phyloP scores from a whole-genome alignment of 768 basidiomycete genomes.

The Termitomyces heimii region DNA sequence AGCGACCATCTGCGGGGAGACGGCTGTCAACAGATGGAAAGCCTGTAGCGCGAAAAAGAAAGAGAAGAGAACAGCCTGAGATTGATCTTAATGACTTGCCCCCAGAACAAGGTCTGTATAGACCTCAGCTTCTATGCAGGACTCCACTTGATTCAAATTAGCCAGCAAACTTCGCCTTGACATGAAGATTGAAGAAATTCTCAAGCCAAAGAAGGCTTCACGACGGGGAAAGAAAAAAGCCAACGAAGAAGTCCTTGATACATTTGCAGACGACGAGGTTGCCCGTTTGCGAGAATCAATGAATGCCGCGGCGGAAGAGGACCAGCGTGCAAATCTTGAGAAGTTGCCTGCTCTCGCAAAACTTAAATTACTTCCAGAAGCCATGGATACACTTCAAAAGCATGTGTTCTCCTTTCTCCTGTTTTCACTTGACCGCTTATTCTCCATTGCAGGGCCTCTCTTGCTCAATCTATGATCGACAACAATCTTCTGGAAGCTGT shows the following conservation, averaged over 20 bases:
- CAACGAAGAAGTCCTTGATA: conserved; percentile 81
- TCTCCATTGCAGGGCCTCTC: conserved; percentile 52
- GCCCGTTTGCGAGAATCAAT: conserved; percentile 84
- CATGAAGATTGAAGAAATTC: conserved; percentile 80
- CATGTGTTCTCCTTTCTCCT: conserved; percentile 30
- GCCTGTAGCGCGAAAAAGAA: conserved; percentile 38
- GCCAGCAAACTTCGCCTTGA: conserved; percentile 75
- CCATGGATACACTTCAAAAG: conserved; percentile 93
- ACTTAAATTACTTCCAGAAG: conserved; percentile 78
- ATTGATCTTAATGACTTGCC: conserved; percentile 64
- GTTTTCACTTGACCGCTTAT: conserved; percentile 2
- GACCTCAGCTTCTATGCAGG: not conserved
- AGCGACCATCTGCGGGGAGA: conserved; percentile 19
- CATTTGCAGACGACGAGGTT: conserved; percentile 87
- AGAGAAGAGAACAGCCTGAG: conserved; percentile 56
- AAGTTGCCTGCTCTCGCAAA: conserved; percentile 83
- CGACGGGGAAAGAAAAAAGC: conserved; percentile 67
- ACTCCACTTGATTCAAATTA: conserved; percentile 22
- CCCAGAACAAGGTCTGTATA: conserved; percentile 65
- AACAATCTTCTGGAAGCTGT: conserved; percentile 92
- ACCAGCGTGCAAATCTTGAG: conserved; percentile 72
- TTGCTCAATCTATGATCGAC: conserved; percentile 91
- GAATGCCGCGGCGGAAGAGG: conserved; percentile 81
- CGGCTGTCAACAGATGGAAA: conserved; percentile 21
- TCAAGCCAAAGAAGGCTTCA: conserved; percentile 71